Conservation (phyloP, 176 grass and related monocot genomes). For the Avena eriantha region DNA sequence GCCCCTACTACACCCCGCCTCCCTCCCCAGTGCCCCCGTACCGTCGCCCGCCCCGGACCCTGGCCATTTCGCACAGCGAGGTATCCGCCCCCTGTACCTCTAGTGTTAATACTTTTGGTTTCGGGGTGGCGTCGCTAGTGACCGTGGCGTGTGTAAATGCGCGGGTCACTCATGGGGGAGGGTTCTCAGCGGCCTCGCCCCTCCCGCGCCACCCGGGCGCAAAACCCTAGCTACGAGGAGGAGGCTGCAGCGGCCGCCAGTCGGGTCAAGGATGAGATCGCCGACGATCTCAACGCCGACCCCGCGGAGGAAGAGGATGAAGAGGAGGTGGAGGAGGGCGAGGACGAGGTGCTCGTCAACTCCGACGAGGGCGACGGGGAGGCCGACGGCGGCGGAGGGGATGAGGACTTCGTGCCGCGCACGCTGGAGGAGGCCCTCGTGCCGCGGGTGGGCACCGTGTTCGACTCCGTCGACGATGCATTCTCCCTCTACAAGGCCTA, state of each 20-base stretch:
- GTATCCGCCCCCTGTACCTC: conserved; percentile 58
- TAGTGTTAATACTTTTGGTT: conserved; percentile 63
- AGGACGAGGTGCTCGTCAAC: conserved; percentile 43
- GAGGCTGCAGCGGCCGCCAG: conserved; percentile 1
- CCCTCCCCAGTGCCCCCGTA: conserved; percentile 17
- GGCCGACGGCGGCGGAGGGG: conserved; percentile 15
- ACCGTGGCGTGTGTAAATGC: conserved; percentile 41
- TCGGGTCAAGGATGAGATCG: conserved; percentile 54
- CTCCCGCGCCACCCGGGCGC: conserved; percentile 34
- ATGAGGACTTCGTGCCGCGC: conserved; percentile 38
- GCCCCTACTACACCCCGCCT: background rate
- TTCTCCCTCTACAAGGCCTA: conserved; percentile 80
- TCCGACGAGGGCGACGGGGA: conserved; percentile 39
- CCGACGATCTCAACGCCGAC: conserved; percentile 55
- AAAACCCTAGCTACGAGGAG: conserved; percentile 54
- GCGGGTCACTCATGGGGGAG: conserved; percentile 35
- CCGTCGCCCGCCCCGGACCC: conserved; percentile 34
- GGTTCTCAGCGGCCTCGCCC: conserved; percentile 30
- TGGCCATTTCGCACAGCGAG: conserved; percentile 52
- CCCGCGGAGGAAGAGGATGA: conserved; percentile 48
- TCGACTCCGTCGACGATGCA: conserved; percentile 81
- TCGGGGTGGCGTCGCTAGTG: conserved; percentile 34
- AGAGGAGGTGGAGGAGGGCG: conserved; percentile 40
- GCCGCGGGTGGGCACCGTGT: conserved; percentile 58
- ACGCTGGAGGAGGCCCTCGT: conserved; percentile 65